These are phyloP conservation scores for Lactifluus piperatus DNA, from an alignment of 768 basidiomycete species.

Conservation along the genomic window DNA sequence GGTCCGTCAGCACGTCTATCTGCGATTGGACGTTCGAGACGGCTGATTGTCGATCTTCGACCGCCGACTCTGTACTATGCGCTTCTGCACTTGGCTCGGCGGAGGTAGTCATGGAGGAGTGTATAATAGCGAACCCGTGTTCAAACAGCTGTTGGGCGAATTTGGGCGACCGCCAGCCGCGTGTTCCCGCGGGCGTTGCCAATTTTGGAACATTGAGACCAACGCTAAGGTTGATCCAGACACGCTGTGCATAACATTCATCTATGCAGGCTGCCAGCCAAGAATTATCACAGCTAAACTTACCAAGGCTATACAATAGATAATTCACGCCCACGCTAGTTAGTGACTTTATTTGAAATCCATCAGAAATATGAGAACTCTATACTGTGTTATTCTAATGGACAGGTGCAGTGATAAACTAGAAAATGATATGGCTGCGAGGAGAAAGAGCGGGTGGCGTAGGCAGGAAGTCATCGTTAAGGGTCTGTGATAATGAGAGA, in stretches of 20 bases:
- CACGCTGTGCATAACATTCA: too few species aligned
- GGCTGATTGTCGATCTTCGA: conserved; percentile 5
- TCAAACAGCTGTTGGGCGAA: too few species aligned
- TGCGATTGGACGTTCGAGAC: conserved; percentile 15
- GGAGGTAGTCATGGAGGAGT: conserved; percentile 2
- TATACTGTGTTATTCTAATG: conserved; percentile 16
- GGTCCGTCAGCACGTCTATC: conserved; percentile 18
- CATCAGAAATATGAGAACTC: conserved; percentile 3
- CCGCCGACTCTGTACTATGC: background rate
- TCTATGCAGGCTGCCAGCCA: background rate
- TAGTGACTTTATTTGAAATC: background rate
- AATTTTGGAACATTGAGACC: background rate
- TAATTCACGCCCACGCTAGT: background rate
- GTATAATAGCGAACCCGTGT: background rate
- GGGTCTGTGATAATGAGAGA: conserved; percentile 1
- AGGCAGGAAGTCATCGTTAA: conserved; percentile 5
- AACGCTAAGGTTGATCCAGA: background rate
- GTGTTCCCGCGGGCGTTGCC: background rate
- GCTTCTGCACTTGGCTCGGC: background rate
- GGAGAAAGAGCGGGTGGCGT: background rate
- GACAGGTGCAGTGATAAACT: conserved; percentile 14
- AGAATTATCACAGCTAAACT: background rate
- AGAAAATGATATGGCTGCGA: conserved; percentile 9
- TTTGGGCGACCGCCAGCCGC: background rate
- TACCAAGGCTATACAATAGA: background rate